Percentiles rank a stretch among this genome's conserved stretches.
Evolutionary conservation across 75 land plant species (phyloP).

Genomic region (Selaginella tamariscina): DNA sequence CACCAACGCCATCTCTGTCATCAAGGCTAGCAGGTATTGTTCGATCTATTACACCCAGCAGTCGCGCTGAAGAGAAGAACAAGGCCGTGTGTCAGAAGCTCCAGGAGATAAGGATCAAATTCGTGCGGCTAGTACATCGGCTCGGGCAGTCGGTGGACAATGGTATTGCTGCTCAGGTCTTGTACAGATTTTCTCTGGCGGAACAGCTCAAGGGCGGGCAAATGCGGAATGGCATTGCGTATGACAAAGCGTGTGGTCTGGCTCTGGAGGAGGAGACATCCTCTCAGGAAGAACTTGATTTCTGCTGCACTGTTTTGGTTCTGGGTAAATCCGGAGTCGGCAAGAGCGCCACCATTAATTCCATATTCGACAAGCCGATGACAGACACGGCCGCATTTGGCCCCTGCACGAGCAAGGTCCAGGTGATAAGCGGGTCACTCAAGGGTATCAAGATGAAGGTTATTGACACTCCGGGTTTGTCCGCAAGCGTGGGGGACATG

Average conservation of each 20-base stretch:
- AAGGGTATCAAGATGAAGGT: conserved; percentile 3
- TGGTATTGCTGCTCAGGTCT: conserved; percentile 1
- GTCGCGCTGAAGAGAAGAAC: not conserved
- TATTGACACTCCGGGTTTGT: conserved; percentile 7
- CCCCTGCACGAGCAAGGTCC: not conserved
- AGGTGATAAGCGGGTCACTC: not conserved
- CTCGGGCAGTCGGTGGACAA: not conserved
- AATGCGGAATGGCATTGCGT: not conserved
- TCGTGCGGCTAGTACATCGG: conserved; percentile 1
- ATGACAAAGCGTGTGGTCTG: not conserved
- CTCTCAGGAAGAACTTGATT: not conserved
- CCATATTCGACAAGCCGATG: conserved; percentile 1
- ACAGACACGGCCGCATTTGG: not conserved
- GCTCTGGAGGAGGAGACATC: not conserved
- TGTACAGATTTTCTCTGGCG: not conserved
- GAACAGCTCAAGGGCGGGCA: conserved; percentile 9
- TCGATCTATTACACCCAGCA: not conserved
- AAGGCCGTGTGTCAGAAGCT: conserved; percentile 4
- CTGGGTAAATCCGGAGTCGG: conserved; percentile 9
- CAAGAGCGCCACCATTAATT: conserved; percentile 10
- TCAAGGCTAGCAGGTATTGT: not conserved
- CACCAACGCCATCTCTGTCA: not conserved
- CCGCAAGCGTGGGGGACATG: not conserved
- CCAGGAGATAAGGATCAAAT: conserved; percentile 3
- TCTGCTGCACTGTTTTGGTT: not conserved